Evolutionary conservation across 139 green algal species (phyloP).

Genomic region (Monoraphidium neglectum): DNA sequence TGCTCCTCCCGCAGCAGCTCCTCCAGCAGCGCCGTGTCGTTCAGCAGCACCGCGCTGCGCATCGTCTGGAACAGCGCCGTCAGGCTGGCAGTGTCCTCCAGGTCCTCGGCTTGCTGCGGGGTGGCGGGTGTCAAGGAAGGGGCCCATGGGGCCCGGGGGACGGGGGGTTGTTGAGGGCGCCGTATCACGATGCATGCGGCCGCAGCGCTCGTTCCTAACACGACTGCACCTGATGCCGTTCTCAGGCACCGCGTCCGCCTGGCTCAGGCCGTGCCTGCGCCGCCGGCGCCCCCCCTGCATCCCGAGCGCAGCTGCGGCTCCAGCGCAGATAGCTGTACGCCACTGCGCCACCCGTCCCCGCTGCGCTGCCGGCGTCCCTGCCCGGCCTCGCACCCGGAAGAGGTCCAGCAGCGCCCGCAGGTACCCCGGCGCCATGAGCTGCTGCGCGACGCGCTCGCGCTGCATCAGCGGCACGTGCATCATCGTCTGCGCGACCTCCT

Average conservation of each 20-base stretch:
- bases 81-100: constrained; percentile 88
- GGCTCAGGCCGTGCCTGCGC: too few relatives aligned
- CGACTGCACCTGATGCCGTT: too few relatives aligned
- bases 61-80: constrained; percentile 76
- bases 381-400: constrained; percentile 65
- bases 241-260: too few relatives aligned
- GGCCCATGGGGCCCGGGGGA: too few relatives aligned
- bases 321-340: neutral
- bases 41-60: constrained; percentile 87
- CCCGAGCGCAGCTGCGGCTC: neutral
- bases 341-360: neutral
- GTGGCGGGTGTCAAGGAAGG: neutral
- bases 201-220: too few relatives aligned
- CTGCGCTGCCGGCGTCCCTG: neutral
- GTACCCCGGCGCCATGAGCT: constrained; percentile 68
- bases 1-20: constrained; percentile 81
- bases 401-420: constrained; percentile 82
- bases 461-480: constrained; percentile 66
- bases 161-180: too few relatives aligned
- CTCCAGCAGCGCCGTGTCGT: constrained; percentile 90
- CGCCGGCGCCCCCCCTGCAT: too few relatives aligned
- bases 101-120: constrained; percentile 83
- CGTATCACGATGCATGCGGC: too few relatives aligned
- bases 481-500: constrained; percentile 76
- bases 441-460: constrained; percentile 69